Evolutionary conservation across 1,139 yeast genomes (phyloP).

Genomic region (Tardiomyces blankii): DNA sequence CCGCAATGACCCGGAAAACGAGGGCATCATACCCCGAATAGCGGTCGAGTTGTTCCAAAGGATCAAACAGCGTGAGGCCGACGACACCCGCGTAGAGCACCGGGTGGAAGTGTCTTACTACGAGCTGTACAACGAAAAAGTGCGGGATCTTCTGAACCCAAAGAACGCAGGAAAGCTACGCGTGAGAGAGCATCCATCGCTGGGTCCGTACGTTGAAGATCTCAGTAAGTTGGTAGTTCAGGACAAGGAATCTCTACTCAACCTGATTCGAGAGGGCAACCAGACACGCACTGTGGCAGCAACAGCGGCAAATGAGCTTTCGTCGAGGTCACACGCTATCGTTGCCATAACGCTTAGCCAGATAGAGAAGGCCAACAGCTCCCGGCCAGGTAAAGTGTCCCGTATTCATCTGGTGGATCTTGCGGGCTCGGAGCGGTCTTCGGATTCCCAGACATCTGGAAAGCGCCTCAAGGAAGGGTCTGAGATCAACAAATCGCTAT

Average conservation of each 20-base stretch:
- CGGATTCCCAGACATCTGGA: conserved; percentile 50
- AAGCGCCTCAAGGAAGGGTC: conserved; percentile 79
- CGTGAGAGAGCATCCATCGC: conserved; percentile 42
- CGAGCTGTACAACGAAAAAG: conserved; percentile 79
- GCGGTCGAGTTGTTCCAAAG: conserved; percentile 60
- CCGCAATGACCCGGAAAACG: conserved; percentile 35
- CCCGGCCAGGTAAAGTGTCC: conserved; percentile 40
- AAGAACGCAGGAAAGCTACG: conserved; percentile 52
- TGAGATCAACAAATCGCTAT: conserved; percentile 78
- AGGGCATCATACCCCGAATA: conserved; percentile 77
- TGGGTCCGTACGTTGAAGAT: conserved; percentile 62
- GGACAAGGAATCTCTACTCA: conserved; percentile 69
- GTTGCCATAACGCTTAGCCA: conserved; percentile 54
- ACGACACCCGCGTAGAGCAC: conserved; percentile 46
- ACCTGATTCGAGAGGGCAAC: conserved; percentile 50
- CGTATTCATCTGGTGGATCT: conserved; percentile 66
- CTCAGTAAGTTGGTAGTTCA: conserved; percentile 45
- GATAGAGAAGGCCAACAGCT: conserved; percentile 34
- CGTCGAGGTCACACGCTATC: conserved; percentile 65
- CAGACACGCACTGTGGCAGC: conserved; percentile 59
- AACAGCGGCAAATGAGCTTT: conserved; percentile 70
- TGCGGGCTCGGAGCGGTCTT: conserved; percentile 85
- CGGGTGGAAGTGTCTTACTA: conserved; percentile 68
- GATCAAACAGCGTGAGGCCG: conserved; percentile 40
- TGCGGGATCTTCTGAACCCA: conserved; percentile 58